Evolutionary conservation across 208 protist genomes (phyloP).

Genomic region (Polymyxa betae): DNA sequence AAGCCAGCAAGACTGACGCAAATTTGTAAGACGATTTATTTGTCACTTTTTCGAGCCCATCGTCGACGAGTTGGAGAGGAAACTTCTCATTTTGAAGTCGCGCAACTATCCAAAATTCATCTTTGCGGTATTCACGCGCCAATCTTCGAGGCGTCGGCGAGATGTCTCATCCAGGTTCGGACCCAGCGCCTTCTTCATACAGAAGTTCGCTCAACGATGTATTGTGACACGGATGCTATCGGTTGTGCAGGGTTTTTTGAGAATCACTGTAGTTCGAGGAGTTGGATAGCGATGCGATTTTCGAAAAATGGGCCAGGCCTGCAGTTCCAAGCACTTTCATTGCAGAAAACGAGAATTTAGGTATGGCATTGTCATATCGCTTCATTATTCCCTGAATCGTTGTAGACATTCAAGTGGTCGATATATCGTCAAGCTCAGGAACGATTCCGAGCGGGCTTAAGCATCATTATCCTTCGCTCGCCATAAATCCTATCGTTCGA

Average conservation of each 20-base stretch:
- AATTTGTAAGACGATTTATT: background rate
- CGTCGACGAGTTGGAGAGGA: background rate
- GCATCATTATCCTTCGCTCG: background rate
- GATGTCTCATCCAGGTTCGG: too few species aligned
- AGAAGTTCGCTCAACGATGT: too few species aligned
- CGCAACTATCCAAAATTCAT: background rate
- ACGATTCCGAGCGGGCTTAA: background rate
- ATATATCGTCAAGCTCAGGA: background rate
- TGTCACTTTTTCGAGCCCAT: background rate
- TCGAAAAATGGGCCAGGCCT: background rate
- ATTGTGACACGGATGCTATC: too few species aligned
- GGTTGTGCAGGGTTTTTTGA: too few species aligned
- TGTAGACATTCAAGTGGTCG: constrained; percentile 40
- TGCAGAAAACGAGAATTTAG: background rate
- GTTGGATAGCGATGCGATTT: background rate
- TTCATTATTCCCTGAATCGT: background rate
- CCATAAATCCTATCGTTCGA: constrained; percentile 83
- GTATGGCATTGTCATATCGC: background rate
- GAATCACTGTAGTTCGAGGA: background rate
- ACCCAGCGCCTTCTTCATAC: too few species aligned
- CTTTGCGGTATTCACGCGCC: background rate
- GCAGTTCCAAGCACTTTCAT: background rate
- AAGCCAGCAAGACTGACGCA: background rate
- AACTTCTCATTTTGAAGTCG: background rate
- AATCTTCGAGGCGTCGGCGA: too few species aligned